Conservation (phyloP, 106 monocot genomes). For the Allium fistulosum region DNA sequence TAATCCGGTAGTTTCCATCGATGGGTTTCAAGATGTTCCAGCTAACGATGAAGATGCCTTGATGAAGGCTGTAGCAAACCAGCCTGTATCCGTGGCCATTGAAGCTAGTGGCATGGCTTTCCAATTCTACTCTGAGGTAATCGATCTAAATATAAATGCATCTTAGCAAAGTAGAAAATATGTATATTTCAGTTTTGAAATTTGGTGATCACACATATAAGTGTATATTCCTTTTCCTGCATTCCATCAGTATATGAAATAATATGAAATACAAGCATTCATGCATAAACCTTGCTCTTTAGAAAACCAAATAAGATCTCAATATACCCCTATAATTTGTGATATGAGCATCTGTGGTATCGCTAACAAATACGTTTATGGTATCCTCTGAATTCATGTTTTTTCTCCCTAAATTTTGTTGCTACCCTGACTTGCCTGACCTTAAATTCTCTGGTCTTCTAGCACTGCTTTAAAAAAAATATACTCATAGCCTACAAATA, state of each 20-base stretch:
- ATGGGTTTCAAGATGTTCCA: constrained; percentile 12
- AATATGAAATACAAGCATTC: neutral
- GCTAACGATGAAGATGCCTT: constrained; percentile 13
- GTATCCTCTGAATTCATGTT: neutral
- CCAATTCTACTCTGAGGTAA: constrained; percentile 49
- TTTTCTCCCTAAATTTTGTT: neutral
- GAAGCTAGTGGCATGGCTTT: constrained; percentile 29
- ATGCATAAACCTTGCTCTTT: neutral
- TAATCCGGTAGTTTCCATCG: constrained; percentile 10
- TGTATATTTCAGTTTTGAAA: neutral
- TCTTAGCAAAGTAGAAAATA: neutral
- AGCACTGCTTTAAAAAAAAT: too few relatives aligned
- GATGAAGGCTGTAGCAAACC: constrained; percentile 37
- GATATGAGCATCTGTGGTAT: too few relatives aligned
- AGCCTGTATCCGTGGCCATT: constrained; percentile 45
- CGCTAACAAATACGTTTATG: too few relatives aligned
- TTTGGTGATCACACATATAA: neutral
- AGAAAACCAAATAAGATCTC: too few relatives aligned
- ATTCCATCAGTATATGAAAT: neutral
- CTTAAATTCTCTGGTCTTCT: too few relatives aligned
- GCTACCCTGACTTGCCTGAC: too few relatives aligned
- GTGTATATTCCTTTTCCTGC: too few relatives aligned
- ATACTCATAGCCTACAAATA: too few relatives aligned
- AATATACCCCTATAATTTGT: too few relatives aligned
- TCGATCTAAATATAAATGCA: neutral